Percentiles rank a stretch among this genome's conserved stretches.
Evolutionary conservation across 2,329 filamentous ascomycete genomes (phyloP).

Genomic region (Plectosphaerella cucumerina): DNA sequence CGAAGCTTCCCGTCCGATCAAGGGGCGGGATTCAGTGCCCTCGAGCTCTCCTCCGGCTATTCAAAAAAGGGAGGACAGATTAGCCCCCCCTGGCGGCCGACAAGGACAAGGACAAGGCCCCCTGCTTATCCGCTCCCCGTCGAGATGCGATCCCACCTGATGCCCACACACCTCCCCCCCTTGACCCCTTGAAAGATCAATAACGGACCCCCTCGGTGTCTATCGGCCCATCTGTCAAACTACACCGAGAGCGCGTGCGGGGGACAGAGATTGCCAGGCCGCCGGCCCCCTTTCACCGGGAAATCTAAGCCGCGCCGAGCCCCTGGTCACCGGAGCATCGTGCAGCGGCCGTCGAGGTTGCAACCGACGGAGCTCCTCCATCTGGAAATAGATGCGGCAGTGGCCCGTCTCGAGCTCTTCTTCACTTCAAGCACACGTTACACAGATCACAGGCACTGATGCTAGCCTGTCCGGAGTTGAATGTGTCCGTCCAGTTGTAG

Average conservation of each 20-base stretch:
- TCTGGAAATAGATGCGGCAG: neutral
- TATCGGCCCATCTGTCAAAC: neutral
- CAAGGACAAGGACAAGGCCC: neutral
- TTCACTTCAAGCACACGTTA: too few relatives aligned
- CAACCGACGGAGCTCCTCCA: neutral
- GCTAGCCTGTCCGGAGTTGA: too few relatives aligned
- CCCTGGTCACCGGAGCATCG: neutral
- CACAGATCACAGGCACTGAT: too few relatives aligned
- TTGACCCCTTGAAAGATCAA: neutral
- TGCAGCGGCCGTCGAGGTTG: neutral
- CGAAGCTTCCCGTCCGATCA: too few relatives aligned
- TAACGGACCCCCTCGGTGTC: neutral
- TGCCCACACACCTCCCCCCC: neutral
- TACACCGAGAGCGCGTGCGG: neutral
- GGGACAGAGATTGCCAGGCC: neutral
- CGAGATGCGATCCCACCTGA: neutral
- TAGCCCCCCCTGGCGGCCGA: too few relatives aligned
- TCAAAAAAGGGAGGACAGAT: too few relatives aligned
- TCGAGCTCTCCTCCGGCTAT: too few relatives aligned
- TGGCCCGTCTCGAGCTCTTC: too few relatives aligned
- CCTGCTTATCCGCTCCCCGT: neutral
- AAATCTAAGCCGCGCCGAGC: neutral
- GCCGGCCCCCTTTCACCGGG: neutral
- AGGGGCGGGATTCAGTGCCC: too few relatives aligned
- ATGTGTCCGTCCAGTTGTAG: too few relatives aligned